These are phyloP conservation scores for Taiozyma sp. DNA, from an alignment of 1,139 yeast species.

Conservation along the genomic window DNA sequence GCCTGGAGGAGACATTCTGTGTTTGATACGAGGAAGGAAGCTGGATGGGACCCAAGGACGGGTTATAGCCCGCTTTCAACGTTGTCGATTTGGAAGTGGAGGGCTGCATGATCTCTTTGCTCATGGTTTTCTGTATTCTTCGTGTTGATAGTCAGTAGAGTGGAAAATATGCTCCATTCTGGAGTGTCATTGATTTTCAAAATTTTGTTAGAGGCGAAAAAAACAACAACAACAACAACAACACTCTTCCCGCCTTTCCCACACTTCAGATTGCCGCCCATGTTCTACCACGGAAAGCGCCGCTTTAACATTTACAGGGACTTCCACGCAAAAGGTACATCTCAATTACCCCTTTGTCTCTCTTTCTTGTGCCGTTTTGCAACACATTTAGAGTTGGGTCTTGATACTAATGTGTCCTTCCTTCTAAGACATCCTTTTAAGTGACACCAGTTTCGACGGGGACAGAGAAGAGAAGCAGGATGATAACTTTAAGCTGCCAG, in stretches of 20 bases:
- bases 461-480: neutral
- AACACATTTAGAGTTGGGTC: neutral
- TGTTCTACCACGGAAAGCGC: conserved; percentile 17
- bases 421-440: conserved; percentile 6
- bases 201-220: neutral
- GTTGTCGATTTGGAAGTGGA: conserved; percentile 15
- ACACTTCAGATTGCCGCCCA: neutral
- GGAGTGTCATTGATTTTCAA: neutral
- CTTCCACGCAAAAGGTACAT: conserved; percentile 5
- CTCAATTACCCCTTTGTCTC: neutral
- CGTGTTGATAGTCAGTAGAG: neutral
- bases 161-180: neutral
- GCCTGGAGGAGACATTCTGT: conserved; percentile 1
- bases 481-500: neutral
- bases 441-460: conserved; percentile 7
- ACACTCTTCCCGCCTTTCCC: too few relatives aligned
- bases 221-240: neutral
- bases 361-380: neutral
- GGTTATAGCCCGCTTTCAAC: conserved; percentile 21
- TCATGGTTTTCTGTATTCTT: conserved; percentile 2
- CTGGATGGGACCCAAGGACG: conserved; percentile 24
- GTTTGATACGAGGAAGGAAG: conserved; percentile 20
- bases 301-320: conserved; percentile 19
- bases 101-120: conserved; percentile 21
- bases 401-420: neutral